phyloP scores from a whole-genome alignment of 495 filamentous ascomycete species.

The Jackrogersella multiformis region DNA sequence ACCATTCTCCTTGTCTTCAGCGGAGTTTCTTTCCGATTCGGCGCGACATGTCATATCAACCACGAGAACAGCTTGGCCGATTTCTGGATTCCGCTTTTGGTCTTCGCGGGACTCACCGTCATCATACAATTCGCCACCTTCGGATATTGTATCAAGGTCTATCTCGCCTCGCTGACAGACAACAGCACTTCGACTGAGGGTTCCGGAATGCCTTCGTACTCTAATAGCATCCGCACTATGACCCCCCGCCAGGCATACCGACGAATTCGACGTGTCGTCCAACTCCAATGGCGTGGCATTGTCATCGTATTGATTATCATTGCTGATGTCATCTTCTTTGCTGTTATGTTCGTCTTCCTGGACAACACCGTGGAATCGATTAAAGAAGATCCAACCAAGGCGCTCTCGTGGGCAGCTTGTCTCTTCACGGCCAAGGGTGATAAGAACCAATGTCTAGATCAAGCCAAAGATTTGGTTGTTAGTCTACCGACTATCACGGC shows the following conservation, averaged over 20 bases:
- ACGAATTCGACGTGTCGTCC: conserved; percentile 84
- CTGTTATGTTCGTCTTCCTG: conserved; percentile 86
- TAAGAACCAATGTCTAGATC: conserved; percentile 69
- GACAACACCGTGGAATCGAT: conserved; percentile 72
- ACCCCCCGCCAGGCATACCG: conserved; percentile 89
- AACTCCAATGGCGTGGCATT: conserved; percentile 93
- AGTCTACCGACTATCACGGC: conserved; percentile 81
- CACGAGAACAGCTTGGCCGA: conserved; percentile 78
- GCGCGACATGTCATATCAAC: conserved; percentile 91
- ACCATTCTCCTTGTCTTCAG: conserved; percentile 81
- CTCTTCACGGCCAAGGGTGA: conserved; percentile 66
- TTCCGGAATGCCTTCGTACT: conserved; percentile 80
- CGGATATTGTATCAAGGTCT: conserved; percentile 93
- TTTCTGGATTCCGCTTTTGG: conserved; percentile 91
- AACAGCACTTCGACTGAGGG: conserved; percentile 72
- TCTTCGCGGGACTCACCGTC: conserved; percentile 78
- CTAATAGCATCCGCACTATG: conserved; percentile 79
- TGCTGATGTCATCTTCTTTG: conserved; percentile 89
- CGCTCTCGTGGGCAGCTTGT: conserved; percentile 74
- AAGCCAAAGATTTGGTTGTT: conserved; percentile 68
- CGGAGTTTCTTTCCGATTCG: conserved; percentile 94
- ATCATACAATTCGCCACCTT: conserved; percentile 87
- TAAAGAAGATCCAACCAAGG: conserved; percentile 60
- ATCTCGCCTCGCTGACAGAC: conserved; percentile 83
- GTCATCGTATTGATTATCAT: conserved; percentile 87